Conservation (phyloP, 805 yeast genomes). For the Aciculoconidium aculeatum region DNA sequence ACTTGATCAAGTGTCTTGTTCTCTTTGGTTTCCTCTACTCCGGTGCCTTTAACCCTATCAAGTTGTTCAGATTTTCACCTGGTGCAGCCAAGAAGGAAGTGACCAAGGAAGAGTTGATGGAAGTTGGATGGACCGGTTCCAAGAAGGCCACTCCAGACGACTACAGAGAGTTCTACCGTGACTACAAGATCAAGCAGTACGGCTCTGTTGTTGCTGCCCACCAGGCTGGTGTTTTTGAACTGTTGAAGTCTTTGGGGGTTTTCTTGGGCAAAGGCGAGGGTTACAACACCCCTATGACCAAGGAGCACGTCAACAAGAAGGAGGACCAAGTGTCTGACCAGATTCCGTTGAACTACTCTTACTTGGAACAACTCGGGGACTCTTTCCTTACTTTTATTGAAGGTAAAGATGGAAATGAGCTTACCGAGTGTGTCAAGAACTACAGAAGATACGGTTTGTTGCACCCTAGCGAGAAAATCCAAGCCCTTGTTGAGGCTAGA, state of each 20-base stretch:
- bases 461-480: constrained; percentile 38
- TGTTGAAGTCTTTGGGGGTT: constrained; percentile 54
- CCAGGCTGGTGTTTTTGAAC: constrained; percentile 61
- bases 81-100: constrained; percentile 25
- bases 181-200: constrained; percentile 51
- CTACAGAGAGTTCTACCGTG: constrained; percentile 66
- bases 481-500: constrained; percentile 34
- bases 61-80: constrained; percentile 26
- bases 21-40: constrained; percentile 54
- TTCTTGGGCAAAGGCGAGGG: constrained; percentile 79
- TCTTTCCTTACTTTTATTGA: constrained; percentile 35
- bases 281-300: constrained; percentile 52
- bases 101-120: constrained; percentile 50
- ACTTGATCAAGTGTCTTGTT: constrained; percentile 52
- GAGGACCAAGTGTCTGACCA: constrained; percentile 28
- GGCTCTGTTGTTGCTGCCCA: constrained; percentile 79
- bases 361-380: constrained; percentile 46
- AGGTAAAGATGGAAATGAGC: constrained; percentile 34
- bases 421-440: constrained; percentile 45
- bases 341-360: constrained; percentile 53
- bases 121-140: constrained; percentile 94
- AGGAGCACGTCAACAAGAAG: constrained; percentile 22
- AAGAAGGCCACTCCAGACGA: constrained; percentile 65
- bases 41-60: constrained; percentile 75
- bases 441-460: constrained; percentile 65